Evolutionary conservation across 495 filamentous ascomycete genomes (phyloP), one percentile per base, ranked within the genome.

Genomic region (Aspergillus nidulans): DNA sequence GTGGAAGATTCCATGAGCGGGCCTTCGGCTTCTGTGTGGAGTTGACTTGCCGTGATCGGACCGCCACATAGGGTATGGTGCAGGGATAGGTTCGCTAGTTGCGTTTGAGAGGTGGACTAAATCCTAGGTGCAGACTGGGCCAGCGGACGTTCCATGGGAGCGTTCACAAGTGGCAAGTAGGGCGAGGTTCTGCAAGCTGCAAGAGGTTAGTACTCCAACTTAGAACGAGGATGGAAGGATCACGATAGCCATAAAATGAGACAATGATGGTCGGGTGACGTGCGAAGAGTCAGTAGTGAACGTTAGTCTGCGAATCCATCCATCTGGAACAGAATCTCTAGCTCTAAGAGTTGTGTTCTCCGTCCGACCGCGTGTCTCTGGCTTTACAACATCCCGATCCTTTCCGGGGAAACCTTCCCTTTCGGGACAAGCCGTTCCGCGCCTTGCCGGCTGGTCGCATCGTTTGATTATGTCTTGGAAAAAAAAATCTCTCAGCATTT

Each of bases 1-100:
- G 62, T 64, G 30, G 62, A 64, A 64, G 53, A 61, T 64, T 64
- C 62, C 58, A 64, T 61, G 62, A 55, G 58, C 58, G 62, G 58
- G 56, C 62, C 62, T 57, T 58, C 58, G 62, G 62, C 58, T 59
- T 41, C 55, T 58, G 32, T 12, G 62, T 59, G 56, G 58, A 59
- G 51, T 28, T 7, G 18, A 53, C 19, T 21, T 53, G 58, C 62
- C 62, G 62, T 64, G 56, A 64, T 64, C 62, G 62, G 62, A 64
- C 53, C 58, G 58, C 58, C 62, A 61, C 62, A 57, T 64, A 61
- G 55, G 53, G 62, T 58, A 56, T 59, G 62, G 53, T 61, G 62
- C 62, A 64, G 58, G 42, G 44, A 38, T 44, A 26, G 36, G 54
- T 45, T 50, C 20, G 52, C 28, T 43, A 40, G 38, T 36, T 43